These are phyloP conservation scores for Talaromyces rugulosus DNA, from an alignment of 2,329 filamentous ascomycete genomes.

Conservation along the genomic window DNA sequence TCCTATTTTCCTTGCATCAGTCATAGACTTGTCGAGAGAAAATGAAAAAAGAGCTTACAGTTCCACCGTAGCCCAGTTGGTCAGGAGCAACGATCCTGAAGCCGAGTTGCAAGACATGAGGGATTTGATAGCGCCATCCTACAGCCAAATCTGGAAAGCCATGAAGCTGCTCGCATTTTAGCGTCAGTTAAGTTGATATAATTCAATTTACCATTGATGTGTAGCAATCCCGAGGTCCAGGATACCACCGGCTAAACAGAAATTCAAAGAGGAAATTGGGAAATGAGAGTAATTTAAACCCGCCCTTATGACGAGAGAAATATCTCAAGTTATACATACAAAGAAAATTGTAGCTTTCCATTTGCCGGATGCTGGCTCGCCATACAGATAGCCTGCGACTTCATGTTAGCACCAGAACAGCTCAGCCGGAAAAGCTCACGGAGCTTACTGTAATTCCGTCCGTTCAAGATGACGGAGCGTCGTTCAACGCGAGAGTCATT, in stretches of 20 bases:
- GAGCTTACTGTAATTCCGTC: conserved; percentile 60
- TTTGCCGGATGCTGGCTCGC: conserved; percentile 39
- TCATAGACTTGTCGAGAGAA: conserved; percentile 20
- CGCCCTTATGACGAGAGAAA: not conserved
- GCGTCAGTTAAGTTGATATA: not conserved
- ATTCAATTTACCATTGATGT: not conserved
- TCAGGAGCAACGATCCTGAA: conserved; percentile 80
- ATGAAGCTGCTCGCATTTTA: conserved; percentile 50
- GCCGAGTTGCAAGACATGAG: conserved; percentile 65
- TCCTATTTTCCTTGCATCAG: conserved; percentile 33
- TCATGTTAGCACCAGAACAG: not conserved
- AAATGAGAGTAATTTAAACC: not conserved
- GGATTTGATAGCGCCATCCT: conserved; percentile 88
- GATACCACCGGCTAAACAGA: not conserved
- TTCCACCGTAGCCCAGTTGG: conserved; percentile 80
- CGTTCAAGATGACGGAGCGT: conserved; percentile 60
- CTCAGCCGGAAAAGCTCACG: not conserved
- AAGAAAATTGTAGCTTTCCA: conserved; percentile 53
- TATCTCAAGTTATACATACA: conserved; percentile 24
- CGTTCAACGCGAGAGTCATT: conserved; percentile 65
- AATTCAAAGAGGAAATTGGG: not conserved
- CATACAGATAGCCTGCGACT: conserved; percentile 49
- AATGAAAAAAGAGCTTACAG: conserved; percentile 41
- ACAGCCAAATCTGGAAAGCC: conserved; percentile 80
- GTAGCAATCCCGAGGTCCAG: not conserved